Base-by-base conservation (phyloP, 768 basidiomycete species). In the Phylloporus scabripes region DNA sequence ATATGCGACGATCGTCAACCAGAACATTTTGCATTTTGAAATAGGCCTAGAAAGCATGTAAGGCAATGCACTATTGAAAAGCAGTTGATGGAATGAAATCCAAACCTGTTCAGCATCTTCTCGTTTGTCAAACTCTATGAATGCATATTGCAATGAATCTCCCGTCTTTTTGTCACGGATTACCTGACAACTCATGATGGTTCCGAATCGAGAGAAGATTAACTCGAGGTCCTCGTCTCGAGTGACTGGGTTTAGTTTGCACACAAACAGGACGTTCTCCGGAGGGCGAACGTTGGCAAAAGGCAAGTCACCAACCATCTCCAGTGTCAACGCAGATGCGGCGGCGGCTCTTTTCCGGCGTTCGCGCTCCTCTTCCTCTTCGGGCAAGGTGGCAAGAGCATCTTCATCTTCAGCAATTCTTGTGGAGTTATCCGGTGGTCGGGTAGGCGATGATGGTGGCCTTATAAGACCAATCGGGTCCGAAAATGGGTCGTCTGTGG, bases 21-120 rank as follows among this genome's bases (percentile, higher is more conserved):
- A 99, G 73, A 0, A 98, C 96, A 60, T 98, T 98, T 65, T 98
- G 96, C 96, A 99, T 99, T 68, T 98, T 99, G 73, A 98, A 94
- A 68, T 98, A 99, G 8, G 92, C 96, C 87, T 93, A 55, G 3
- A 43, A 32, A 29, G 20, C 39, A 37, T 33, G 49, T 59, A 26
- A 59, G 48, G 12, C 26, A 32, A 34, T 48, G 45, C 28, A 12
- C 37, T 28, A 3, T 37, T 11, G 21, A 12, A 42, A 2, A 26
- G 20, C 7, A 34, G n/a, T n/a, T 15, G 12, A 31, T 2, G n/a
- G 29, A 44, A 31, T 46, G 21, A 45, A 53, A 33, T 6, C 59
- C 78, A 51, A 54, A 90, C 92, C 82, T 92, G 87, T 68, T 99
- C 95, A 7, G 95, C 93, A 32, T 93, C 87, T 53, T 92, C 92